Conservation (phyloP, 768 basidiomycete genomes). For the Leucocoprinus birnbaumii region DNA sequence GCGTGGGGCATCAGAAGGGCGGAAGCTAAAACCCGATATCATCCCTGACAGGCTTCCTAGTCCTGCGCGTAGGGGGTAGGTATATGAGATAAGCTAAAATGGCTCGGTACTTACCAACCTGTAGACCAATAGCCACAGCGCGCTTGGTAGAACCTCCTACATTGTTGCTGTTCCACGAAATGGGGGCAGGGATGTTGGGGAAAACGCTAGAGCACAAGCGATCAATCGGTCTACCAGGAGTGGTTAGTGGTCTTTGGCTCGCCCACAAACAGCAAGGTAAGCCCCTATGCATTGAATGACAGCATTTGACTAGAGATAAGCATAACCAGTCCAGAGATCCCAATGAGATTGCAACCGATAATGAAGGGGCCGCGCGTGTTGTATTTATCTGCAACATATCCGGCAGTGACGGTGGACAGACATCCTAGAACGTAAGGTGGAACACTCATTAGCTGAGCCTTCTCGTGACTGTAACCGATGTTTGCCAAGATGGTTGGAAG, state of each 20-base stretch:
- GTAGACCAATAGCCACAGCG: slow-evolving; percentile 32
- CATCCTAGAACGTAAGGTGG: slow-evolving; percentile 16
- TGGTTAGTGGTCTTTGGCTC: no score
- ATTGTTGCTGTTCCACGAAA: slow-evolving; percentile 32
- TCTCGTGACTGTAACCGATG: slow-evolving; percentile 25
- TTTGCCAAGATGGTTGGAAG: slow-evolving; percentile 27
- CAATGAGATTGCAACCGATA: no score
- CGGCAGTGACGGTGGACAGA: no score
- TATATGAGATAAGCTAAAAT: no score
- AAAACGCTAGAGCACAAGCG: slow-evolving; percentile 20
- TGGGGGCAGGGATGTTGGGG: slow-evolving; percentile 28
- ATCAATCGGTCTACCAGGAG: no score
- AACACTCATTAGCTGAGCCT: slow-evolving; percentile 29
- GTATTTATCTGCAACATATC: no score
- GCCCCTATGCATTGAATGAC: no score
- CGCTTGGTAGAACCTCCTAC: slow-evolving; percentile 30
- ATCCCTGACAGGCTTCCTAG: slow-evolving; percentile 30
- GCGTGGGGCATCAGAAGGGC: slow-evolving; percentile 23
- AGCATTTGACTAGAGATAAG: no score
- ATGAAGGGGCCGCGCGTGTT: no score
- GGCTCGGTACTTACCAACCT: slow-evolving; percentile 27
- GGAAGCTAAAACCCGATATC: slow-evolving; percentile 27
- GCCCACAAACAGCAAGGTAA: no score
- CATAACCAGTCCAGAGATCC: no score
- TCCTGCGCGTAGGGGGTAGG: slow-evolving; percentile 17